phyloP scores from a whole-genome alignment of 2,329 filamentous ascomycete genomes.

The Periconia sp. region DNA sequence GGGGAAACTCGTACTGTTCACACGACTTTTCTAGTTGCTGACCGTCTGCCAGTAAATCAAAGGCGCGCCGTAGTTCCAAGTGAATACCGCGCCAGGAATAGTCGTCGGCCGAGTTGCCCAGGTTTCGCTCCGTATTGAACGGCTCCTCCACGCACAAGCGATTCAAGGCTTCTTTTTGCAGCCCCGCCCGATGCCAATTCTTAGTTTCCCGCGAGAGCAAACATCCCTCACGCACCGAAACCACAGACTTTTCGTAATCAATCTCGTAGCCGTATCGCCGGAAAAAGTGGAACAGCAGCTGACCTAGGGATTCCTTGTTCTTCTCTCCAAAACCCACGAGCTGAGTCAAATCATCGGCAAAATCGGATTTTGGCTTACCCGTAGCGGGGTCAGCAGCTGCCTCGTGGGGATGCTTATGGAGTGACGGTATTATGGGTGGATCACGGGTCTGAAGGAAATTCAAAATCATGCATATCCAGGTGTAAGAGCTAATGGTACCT shows the following conservation, averaged over 20 bases:
- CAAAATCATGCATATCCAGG: slow-evolving; percentile 98
- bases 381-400: slow-evolving; percentile 61
- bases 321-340: slow-evolving; percentile 72
- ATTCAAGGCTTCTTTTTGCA: slow-evolving; percentile 59
- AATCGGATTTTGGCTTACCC: slow-evolving; percentile 67
- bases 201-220: slow-evolving; percentile 81
- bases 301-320: slow-evolving; percentile 81
- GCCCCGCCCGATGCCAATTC: slow-evolving; percentile 71
- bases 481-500: slow-evolving; percentile 95
- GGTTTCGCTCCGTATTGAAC: slow-evolving; percentile 85
- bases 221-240: slow-evolving; percentile 83
- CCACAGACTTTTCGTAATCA: slow-evolving; percentile 79
- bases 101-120: slow-evolving; percentile 95
- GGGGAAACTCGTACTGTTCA: slow-evolving; percentile 84
- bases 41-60: slow-evolving; percentile 72
- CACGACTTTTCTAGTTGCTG: slow-evolving; percentile 82
- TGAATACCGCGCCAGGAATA: slow-evolving; percentile 92
- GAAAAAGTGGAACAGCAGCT: slow-evolving; percentile 94
- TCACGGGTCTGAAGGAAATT: slow-evolving; percentile 89
- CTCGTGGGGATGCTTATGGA: slow-evolving; percentile 73
- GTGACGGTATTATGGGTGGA: slow-evolving; percentile 79
- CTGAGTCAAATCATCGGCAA: slow-evolving; percentile 81
- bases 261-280: slow-evolving; percentile 92
- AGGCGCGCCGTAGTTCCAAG: slow-evolving; percentile 83
- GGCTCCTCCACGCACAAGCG: slow-evolving; percentile 94